These are phyloP conservation scores for Pleurotus eryngii DNA, from an alignment of 768 basidiomycete genomes.

Conservation along the genomic window DNA sequence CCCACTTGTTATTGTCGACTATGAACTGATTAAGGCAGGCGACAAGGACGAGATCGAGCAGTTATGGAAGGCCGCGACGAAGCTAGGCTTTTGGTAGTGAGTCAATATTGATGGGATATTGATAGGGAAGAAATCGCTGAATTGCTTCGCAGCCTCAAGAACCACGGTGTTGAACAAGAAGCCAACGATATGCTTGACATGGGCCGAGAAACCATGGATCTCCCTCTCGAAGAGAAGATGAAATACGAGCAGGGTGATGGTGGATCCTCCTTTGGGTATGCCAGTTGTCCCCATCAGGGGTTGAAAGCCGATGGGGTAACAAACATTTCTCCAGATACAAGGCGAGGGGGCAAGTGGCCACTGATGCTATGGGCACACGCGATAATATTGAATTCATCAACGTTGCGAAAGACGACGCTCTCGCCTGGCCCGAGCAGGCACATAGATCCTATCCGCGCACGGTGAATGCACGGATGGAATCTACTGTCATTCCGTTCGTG, in stretches of 20 bases:
- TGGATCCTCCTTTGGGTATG: conserved; percentile 37
- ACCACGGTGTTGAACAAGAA: conserved; percentile 49
- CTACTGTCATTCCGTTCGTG: conserved; percentile 50
- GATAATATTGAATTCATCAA: conserved; percentile 67
- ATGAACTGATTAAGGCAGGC: conserved; percentile 24
- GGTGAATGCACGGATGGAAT: conserved; percentile 47
- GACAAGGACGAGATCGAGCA: conserved; percentile 28
- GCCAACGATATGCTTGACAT: conserved; percentile 52
- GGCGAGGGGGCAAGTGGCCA: conserved; percentile 57
- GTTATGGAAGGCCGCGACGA: conserved; percentile 34
- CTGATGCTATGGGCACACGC: conserved; percentile 54
- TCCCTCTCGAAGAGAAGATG: conserved; percentile 58
- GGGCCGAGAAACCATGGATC: conserved; percentile 48
- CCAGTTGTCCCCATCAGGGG: not conserved
- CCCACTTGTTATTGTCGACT: conserved; percentile 37
- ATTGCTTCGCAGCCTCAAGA: conserved; percentile 38
- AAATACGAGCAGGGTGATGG: conserved; percentile 54
- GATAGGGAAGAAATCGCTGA: not conserved
- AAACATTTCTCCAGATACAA: conserved; percentile 42
- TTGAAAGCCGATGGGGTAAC: not conserved
- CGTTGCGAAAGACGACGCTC: conserved; percentile 64
- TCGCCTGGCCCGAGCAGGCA: conserved; percentile 53
- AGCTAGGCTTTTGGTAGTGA: conserved; percentile 43
- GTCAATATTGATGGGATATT: conserved; percentile 11
- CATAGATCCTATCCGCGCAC: conserved; percentile 56